These are phyloP conservation scores for Paradendryphiella salina DNA, from an alignment of 2,329 filamentous ascomycete genomes.

Conservation along the genomic window DNA sequence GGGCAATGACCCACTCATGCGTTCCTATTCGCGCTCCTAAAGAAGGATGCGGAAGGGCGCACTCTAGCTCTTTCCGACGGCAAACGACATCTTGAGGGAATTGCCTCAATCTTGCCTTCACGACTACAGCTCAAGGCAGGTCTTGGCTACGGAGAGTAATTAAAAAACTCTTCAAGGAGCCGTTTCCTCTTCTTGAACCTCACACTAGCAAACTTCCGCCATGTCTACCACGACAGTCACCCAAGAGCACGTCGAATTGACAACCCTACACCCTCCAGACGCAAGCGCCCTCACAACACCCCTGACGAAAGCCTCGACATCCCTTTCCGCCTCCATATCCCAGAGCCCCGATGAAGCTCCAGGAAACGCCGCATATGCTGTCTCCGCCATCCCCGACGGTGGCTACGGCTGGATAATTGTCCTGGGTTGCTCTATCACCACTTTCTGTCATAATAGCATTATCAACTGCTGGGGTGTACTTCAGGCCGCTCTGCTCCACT, in stretches of 20 bases:
- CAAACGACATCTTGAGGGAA: not conserved
- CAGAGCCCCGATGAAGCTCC: constrained; percentile 12
- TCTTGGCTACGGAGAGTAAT: not conserved
- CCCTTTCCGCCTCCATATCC: not conserved
- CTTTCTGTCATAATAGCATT: constrained; percentile 58
- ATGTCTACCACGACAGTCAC: not conserved
- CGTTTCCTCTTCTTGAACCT: not conserved
- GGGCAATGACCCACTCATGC: constrained; percentile 2
- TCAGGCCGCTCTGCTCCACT: constrained; percentile 59
- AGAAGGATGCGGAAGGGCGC: constrained; percentile 1
- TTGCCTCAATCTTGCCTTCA: not conserved
- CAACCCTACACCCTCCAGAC: not conserved
- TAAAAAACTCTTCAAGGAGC: not conserved
- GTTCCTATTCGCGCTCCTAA: not conserved
- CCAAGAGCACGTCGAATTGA: not conserved
- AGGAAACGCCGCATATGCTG: constrained; percentile 23
- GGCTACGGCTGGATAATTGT: constrained; percentile 63
- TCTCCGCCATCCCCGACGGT: constrained; percentile 52
- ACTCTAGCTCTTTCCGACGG: not conserved
- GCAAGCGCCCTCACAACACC: not conserved
- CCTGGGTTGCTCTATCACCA: constrained; percentile 54
- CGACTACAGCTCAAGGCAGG: not conserved
- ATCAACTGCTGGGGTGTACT: constrained; percentile 64
- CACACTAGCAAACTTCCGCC: not conserved
- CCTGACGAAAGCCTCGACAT: not conserved